Evolutionary conservation across 495 filamentous ascomycete species (phyloP).

Genomic region (Evansstolkia leycettana): DNA sequence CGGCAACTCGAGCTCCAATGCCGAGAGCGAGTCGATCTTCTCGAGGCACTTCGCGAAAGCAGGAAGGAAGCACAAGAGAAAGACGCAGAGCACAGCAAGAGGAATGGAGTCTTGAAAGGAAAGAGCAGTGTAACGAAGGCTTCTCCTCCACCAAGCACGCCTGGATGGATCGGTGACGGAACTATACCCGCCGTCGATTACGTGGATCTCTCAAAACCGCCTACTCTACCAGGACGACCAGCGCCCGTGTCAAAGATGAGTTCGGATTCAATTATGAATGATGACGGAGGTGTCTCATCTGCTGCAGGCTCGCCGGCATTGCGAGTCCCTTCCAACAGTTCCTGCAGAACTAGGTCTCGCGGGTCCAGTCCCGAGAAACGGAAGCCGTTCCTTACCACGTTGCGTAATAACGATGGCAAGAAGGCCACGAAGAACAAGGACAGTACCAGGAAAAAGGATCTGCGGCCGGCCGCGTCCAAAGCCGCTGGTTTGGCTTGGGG

Average conservation of each 20-base stretch:
- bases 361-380: conserved; percentile 73
- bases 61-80: conserved; percentile 45
- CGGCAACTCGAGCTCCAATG: conserved; percentile 79
- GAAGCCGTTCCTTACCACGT: conserved; percentile 69
- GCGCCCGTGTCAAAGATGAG: conserved; percentile 35
- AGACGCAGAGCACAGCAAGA: conserved; percentile 13
- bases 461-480: conserved; percentile 55
- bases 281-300: conserved; percentile 1
- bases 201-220: conserved; percentile 59
- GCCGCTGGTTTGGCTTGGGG: conserved; percentile 85
- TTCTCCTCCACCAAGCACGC: conserved; percentile 10
- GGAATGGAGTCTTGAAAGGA: conserved; percentile 6
- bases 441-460: conserved; percentile 18
- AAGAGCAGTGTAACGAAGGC: conserved; percentile 1
- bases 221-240: conserved; percentile 51
- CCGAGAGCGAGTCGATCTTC: conserved; percentile 81
- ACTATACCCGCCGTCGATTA: conserved; percentile 72
- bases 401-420: conserved; percentile 51
- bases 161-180: conserved; percentile 64
- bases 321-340: conserved; percentile 23
- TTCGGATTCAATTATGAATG: conserved; percentile 26
- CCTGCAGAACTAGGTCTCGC: conserved; percentile 41
- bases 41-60: conserved; percentile 70
- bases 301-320: conserved; percentile 16
- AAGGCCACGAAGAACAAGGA: conserved; percentile 42